These are phyloP conservation scores for Plasmodium chabaudi DNA, from an alignment of 169 alveolate genomes.

Conservation along the genomic window DNA sequence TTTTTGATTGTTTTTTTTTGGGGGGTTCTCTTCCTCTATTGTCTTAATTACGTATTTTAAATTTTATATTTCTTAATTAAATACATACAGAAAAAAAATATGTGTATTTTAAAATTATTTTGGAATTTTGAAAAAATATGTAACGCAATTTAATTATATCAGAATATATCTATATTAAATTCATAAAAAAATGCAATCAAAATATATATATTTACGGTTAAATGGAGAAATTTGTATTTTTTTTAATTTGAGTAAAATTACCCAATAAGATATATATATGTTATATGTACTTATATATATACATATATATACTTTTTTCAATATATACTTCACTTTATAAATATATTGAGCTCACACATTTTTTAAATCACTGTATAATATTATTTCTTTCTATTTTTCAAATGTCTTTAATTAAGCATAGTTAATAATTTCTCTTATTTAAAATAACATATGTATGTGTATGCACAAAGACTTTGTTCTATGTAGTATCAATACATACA, in stretches of 20 bases:
- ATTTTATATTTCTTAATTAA: slow-evolving; percentile 7
- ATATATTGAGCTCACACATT: not conserved
- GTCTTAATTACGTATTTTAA: slow-evolving; percentile 6
- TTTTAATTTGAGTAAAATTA: slow-evolving; percentile 9
- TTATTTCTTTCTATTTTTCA: not conserved
- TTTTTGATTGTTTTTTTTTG: not conserved
- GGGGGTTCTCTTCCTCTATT: not conserved
- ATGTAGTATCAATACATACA: not conserved
- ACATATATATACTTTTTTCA: not conserved
- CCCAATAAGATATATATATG: too few relatives aligned
- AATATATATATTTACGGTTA: slow-evolving; percentile 15
- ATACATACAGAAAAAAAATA: slow-evolving; percentile 2
- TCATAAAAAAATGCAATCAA: slow-evolving; percentile 13
- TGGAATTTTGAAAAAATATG: slow-evolving; percentile 7
- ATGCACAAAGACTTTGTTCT: not conserved
- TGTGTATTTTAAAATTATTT: slow-evolving; percentile 10
- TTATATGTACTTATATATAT: not conserved
- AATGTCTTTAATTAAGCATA: slow-evolving; percentile 2
- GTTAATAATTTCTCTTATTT: not conserved
- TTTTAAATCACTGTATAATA: not conserved
- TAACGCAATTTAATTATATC: slow-evolving; percentile 20
- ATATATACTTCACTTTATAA: not conserved
- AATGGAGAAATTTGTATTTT: slow-evolving; percentile 22
- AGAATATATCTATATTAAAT: slow-evolving; percentile 11
- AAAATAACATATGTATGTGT: not conserved